Evolutionary conservation across 805 yeast species (phyloP).

Genomic region (Metschnikowia chrysomelidarum): DNA sequence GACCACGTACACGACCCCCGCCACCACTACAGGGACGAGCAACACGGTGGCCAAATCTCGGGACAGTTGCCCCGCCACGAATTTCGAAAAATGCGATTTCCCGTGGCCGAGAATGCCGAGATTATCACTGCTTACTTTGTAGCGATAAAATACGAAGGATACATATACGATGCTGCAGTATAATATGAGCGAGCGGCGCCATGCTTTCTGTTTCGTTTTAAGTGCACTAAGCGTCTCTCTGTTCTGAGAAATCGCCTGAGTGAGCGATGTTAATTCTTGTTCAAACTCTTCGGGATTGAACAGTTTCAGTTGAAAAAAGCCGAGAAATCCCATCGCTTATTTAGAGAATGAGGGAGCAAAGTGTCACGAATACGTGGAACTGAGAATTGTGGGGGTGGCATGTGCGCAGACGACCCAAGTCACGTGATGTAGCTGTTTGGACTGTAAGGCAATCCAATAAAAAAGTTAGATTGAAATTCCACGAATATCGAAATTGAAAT

Average conservation of each 20-base stretch:
- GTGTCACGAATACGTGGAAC: no score
- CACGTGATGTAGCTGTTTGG: no score
- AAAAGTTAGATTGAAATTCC: no score
- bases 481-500: no score
- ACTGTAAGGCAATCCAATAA: no score
- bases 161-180: slow-evolving; percentile 24
- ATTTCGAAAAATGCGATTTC: slow-evolving; percentile 22
- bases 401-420: no score
- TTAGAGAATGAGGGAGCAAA: no score
- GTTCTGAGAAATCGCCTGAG: slow-evolving; percentile 31
- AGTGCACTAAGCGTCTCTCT: slow-evolving; percentile 23
- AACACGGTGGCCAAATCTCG: slow-evolving; percentile 19
- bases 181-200: slow-evolving; percentile 18
- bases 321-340: slow-evolving; percentile 19
- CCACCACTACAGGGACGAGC: slow-evolving; percentile 25
- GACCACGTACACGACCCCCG: slow-evolving; percentile 19
- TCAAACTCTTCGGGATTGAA: slow-evolving; percentile 46
- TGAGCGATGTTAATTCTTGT: slow-evolving; percentile 36
- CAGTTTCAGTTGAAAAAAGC: slow-evolving; percentile 20
- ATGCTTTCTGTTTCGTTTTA: slow-evolving; percentile 17
- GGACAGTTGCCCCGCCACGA: slow-evolving; percentile 26
- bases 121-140: slow-evolving; percentile 15
- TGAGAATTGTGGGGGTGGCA: no score
- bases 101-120: slow-evolving; percentile 16
- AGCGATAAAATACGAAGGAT: slow-evolving; percentile 22